Evolutionary conservation across 805 yeast species (phyloP).

Genomic region (Kuraishia floccosa): DNA sequence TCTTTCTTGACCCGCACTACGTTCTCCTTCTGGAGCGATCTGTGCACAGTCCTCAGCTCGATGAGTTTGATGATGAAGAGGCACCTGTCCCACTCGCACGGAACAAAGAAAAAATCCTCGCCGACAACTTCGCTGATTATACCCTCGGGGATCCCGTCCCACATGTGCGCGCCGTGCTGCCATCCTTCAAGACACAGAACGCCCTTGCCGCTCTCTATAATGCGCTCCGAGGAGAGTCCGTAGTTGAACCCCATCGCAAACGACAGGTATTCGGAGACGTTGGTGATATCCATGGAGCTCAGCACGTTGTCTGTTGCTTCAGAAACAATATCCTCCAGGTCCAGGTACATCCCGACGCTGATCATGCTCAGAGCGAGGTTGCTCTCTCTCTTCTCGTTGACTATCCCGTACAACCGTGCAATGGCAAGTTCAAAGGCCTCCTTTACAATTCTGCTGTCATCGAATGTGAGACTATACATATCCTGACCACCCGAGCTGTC

Average conservation of each 20-base stretch:
- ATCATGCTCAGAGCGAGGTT: slow-evolving; percentile 28
- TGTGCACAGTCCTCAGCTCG: slow-evolving; percentile 19
- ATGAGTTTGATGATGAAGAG: slow-evolving; percentile 30
- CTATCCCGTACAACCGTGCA: slow-evolving; percentile 33
- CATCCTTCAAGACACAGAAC: slow-evolving; percentile 36
- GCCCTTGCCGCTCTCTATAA: slow-evolving; percentile 34
- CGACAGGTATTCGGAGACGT: slow-evolving; percentile 21
- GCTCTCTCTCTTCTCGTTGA: slow-evolving; percentile 19
- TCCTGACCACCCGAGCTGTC: slow-evolving; percentile 1
- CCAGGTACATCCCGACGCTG: slow-evolving; percentile 38
- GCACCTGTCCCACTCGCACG: slow-evolving; percentile 45
- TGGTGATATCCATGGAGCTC: slow-evolving; percentile 20
- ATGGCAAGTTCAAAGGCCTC: slow-evolving; percentile 38
- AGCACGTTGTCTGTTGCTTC: slow-evolving; percentile 28
- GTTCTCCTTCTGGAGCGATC: slow-evolving; percentile 1
- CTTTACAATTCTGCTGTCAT: slow-evolving; percentile 27
- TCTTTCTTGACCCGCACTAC: slow-evolving; percentile 1
- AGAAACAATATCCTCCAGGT: slow-evolving; percentile 31
- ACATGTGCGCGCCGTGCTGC: slow-evolving; percentile 28
- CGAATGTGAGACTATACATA: slow-evolving; percentile 20
- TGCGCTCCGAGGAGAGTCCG: slow-evolving; percentile 32
- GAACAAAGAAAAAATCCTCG: slow-evolving; percentile 39
- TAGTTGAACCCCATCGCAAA: slow-evolving; percentile 33
- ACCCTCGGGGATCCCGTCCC: slow-evolving; percentile 34
- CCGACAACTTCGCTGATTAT: slow-evolving; percentile 33